Evolutionary conservation across 768 basidiomycete genomes (phyloP), one percentile per base, ranked within the genome.

Genomic region (Boletellus ananas): DNA sequence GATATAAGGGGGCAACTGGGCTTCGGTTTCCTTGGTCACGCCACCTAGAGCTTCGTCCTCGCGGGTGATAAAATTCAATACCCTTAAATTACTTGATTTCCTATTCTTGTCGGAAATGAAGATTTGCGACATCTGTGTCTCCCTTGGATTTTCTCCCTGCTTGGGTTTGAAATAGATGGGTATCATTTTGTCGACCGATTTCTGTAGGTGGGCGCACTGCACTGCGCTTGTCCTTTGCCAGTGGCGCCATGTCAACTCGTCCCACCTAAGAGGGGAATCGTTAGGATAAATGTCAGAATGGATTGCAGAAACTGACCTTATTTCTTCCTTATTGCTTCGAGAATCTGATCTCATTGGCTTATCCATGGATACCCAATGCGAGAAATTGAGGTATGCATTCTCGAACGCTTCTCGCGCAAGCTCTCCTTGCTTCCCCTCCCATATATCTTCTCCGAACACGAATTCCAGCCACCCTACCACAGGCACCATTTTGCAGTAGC

Each of bases 381-480:
- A 23, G 38, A 40, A 37, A 23, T 40, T 37, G n/a, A 37, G 17
- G 12, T 18, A 37, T 6, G 36, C 36, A 11, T 37, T 17, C 16
- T 37, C 3, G 20, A 37, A 37, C 11, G 20, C 18, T 6, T 25
- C 16, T 17, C 4, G 2, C 23, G 23, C 23, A 3, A 25, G 23
- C 7, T 1, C 4, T 1, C 23, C 23, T 25, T 25, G 23, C 23
- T 25, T 6, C 23, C 23, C 2, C 1, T 25, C 4, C 4, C 23
- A 25, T 25, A 25, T 25, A 4, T 25, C 2, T 25, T 25, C 4
- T 37, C 49, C 51, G 12, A 59, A 53, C 1, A 60, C 9, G n/a
- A 50, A 52, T 33, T 55, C 52, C 6, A 62, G 47, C 49, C 48
- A 58, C 17, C 40, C 49, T 14, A 49, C 34, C 1, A 55, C 45